Percentiles rank a stretch among this genome's conserved stretches.
Conservation (phyloP, 2,329 filamentous ascomycete genomes). For the Zasmidium cellare region DNA sequence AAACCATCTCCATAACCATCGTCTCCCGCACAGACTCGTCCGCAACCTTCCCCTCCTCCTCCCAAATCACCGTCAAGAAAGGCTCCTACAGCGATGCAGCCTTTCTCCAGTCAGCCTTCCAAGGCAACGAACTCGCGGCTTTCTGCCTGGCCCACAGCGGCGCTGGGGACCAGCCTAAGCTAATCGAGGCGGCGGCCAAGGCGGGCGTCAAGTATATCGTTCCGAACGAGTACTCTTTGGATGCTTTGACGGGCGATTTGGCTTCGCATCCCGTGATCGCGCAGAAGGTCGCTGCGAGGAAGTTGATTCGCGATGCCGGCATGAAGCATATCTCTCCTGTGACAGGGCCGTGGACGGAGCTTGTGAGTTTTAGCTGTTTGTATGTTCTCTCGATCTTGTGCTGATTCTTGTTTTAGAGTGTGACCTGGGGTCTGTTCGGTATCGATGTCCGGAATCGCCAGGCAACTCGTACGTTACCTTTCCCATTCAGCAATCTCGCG, state of each 20-base stretch:
- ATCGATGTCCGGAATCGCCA: constrained; percentile 21
- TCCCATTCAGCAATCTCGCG: neutral
- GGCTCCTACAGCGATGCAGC: constrained; percentile 27
- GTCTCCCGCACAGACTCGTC: constrained; percentile 39
- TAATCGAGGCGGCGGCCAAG: constrained; percentile 27
- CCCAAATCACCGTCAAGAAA: constrained; percentile 26
- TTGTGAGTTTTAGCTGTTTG: too few relatives aligned
- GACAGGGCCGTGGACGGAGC: constrained; percentile 33
- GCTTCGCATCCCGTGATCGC: constrained; percentile 12
- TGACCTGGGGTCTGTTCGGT: constrained; percentile 41
- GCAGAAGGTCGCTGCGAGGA: constrained; percentile 16
- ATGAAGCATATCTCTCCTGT: constrained; percentile 1
- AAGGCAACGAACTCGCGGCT: constrained; percentile 33
- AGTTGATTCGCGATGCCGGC: constrained; percentile 27
- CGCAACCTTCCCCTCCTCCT: constrained; percentile 39
- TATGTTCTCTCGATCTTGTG: constrained; percentile 49
- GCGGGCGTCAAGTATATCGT: constrained; percentile 33
- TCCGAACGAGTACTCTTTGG: constrained; percentile 17
- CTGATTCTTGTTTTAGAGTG: constrained; percentile 6
- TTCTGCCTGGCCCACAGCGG: constrained; percentile 30
- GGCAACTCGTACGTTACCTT: constrained; percentile 4
- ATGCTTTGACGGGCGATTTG: constrained; percentile 12
- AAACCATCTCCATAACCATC: constrained; percentile 37
- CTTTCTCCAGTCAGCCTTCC: constrained; percentile 24
- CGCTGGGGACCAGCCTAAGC: constrained; percentile 12